Conservation (phyloP, 2,329 filamentous ascomycete genomes). For the Colletotrichum sp. region DNA sequence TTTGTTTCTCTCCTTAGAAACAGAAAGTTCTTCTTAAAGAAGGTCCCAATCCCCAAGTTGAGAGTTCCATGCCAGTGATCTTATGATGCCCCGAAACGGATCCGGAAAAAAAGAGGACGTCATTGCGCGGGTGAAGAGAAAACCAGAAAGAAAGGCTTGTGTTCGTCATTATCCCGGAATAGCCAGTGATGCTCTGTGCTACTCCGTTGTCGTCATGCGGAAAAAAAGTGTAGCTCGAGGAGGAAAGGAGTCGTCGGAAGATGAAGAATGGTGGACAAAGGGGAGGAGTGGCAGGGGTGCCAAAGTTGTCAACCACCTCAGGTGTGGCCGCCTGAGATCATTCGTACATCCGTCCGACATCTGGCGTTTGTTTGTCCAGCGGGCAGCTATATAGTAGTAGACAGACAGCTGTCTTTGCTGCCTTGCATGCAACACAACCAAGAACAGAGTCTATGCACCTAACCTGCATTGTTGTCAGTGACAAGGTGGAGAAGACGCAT, state of each 20-base stretch:
- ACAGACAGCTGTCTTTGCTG: background rate
- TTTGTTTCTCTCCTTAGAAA: constrained; percentile 19
- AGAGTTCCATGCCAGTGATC: constrained; percentile 23
- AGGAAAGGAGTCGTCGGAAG: constrained; percentile 5
- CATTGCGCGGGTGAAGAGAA: constrained; percentile 25
- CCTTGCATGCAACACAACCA: constrained; percentile 11
- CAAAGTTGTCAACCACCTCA: background rate
- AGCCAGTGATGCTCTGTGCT: constrained; percentile 17
- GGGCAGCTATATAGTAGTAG: constrained; percentile 12
- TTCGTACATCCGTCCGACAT: constrained; percentile 12
- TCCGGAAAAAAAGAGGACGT: constrained; percentile 6
- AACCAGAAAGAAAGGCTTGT: constrained; percentile 29
- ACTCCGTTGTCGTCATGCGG: constrained; percentile 19
- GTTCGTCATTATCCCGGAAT: constrained; percentile 21
- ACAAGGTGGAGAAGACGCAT: too few relatives aligned
- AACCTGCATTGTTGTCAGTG: constrained; percentile 7
- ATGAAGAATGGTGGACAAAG: constrained; percentile 15
- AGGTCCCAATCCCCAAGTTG: constrained; percentile 18
- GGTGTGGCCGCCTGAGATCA: constrained; percentile 12
- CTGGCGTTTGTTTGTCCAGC: constrained; percentile 15
- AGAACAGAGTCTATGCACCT: constrained; percentile 11
- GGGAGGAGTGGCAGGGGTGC: background rate
- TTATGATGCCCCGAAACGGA: constrained; percentile 14
- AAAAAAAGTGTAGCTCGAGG: constrained; percentile 18
- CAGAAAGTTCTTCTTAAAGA: constrained; percentile 11